Evolutionary conservation across 2,329 filamentous ascomycete genomes (phyloP).

Genomic region (Ophiostoma novo-ulmi): DNA sequence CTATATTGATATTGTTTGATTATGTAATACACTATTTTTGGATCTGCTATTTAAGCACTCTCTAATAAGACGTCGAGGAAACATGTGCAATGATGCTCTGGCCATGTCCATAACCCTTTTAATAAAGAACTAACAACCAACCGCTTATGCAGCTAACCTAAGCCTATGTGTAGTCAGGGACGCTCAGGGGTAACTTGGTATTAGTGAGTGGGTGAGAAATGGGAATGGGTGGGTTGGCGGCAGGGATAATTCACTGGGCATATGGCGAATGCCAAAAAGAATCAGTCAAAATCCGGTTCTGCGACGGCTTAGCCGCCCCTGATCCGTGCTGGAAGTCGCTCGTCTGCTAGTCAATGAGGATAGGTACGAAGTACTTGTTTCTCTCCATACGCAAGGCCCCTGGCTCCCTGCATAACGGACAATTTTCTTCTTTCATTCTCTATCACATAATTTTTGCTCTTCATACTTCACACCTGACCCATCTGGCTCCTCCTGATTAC

Average conservation of each 20-base stretch:
- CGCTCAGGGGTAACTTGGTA: constrained; percentile 12
- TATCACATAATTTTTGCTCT: neutral
- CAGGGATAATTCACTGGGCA: neutral
- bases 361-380: neutral
- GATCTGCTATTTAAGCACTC: too few relatives aligned
- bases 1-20: too few relatives aligned
- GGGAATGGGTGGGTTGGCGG: neutral
- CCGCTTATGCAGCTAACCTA: neutral
- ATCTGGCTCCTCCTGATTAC: neutral
- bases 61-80: too few relatives aligned
- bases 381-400: neutral
- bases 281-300: neutral
- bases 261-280: neutral
- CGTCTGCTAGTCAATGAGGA: neutral
- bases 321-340: neutral
- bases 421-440: neutral
- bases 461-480: neutral
- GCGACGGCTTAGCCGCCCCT: constrained; percentile 7
- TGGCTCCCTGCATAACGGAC: constrained; percentile 1
- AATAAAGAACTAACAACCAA: neutral
- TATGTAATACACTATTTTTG: too few relatives aligned
- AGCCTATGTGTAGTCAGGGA: neutral
- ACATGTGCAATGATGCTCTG: too few relatives aligned
- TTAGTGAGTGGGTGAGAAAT: neutral
- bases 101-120: neutral